phyloP scores from a whole-genome alignment of 2,329 filamentous ascomycete genomes.

The Colletotrichum kahawae region DNA sequence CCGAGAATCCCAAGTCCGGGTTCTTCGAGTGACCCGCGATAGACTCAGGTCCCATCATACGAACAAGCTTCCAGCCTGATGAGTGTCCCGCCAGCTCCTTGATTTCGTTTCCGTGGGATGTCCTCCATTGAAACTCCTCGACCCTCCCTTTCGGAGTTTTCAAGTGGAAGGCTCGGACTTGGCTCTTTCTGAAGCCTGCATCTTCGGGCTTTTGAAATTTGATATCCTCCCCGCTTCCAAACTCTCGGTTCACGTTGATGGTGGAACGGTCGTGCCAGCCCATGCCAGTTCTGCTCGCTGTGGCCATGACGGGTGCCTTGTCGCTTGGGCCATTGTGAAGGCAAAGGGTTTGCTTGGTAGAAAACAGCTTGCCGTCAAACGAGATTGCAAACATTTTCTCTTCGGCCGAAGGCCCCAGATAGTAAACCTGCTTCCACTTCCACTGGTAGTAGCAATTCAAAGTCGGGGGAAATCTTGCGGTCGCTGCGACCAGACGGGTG shows the following conservation, averaged over 20 bases:
- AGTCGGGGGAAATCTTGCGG: background rate
- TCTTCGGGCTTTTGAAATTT: background rate
- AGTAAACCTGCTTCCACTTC: conserved; percentile 7
- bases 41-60: background rate
- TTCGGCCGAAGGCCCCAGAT: conserved; percentile 1
- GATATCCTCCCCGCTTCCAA: background rate
- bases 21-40: background rate
- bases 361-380: background rate
- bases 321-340: conserved; percentile 2
- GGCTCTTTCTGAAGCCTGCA: background rate
- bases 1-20: conserved; percentile 2
- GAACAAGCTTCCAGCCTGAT: conserved; percentile 22
- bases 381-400: background rate
- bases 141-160: background rate
- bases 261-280: background rate
- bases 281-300: background rate
- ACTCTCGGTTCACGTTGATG: background rate
- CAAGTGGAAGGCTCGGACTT: background rate
- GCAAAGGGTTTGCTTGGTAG: conserved; percentile 1
- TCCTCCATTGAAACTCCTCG: conserved; percentile 22
- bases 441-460: conserved; percentile 10
- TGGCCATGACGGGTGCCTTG: background rate
- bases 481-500: background rate
- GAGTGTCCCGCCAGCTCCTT: conserved; percentile 9
- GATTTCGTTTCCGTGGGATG: conserved; percentile 10